Conservation (phyloP, 169 alveolate species). For the Amoebophrya sp. region DNA sequence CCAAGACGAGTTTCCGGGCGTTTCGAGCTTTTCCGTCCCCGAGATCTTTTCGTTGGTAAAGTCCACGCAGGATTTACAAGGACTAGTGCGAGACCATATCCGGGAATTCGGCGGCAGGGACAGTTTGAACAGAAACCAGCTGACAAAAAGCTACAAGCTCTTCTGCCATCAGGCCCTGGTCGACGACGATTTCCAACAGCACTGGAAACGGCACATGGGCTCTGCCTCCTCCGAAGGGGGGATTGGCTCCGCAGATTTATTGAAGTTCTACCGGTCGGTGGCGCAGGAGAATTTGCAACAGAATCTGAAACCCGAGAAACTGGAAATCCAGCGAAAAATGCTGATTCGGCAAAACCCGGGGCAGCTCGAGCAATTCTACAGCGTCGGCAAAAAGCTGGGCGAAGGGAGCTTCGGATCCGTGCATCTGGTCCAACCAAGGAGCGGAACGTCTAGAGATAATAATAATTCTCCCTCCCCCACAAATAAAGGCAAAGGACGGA, state of each 20-base stretch:
- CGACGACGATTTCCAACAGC: neutral
- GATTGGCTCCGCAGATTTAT: neutral
- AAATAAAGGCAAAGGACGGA: neutral
- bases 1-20: too few relatives aligned
- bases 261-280: neutral
- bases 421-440: slow-evolving; percentile 54
- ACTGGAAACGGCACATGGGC: neutral
- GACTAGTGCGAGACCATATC: too few relatives aligned
- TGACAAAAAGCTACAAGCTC: neutral
- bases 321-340: neutral
- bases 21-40: neutral
- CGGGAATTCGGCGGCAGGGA: too few relatives aligned
- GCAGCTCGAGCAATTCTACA: neutral
- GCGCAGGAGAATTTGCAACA: neutral
- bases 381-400: slow-evolving; percentile 55
- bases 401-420: slow-evolving; percentile 64
- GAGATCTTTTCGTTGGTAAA: neutral
- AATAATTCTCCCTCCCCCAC: neutral
- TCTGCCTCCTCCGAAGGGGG: neutral
- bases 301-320: neutral
- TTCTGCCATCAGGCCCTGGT: neutral
- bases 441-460: neutral
- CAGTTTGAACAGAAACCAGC: neutral
- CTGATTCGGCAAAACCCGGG: neutral
- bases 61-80: neutral